Base-by-base conservation (phyloP, 2,329 filamentous ascomycete species). In the Stachybotrys chartarum region DNA sequence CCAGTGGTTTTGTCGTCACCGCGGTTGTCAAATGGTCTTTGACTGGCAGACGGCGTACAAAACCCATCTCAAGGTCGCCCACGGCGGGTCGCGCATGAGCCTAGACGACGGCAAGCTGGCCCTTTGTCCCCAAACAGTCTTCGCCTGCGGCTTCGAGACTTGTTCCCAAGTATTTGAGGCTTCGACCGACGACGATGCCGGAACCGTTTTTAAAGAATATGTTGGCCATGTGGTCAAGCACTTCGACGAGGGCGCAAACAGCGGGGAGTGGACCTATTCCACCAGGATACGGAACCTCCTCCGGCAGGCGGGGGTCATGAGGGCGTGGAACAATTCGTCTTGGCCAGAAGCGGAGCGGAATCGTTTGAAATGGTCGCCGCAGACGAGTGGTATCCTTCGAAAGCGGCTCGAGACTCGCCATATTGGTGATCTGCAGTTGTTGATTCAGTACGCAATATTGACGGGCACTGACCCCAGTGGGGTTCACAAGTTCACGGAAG, bases 31-130 rank as follows among this genome's bases (percentile, higher is more conserved):
- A 45, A 71, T 72, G 68, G 70, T 74, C 7, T 78, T 77, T 59
- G 76, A 78, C 63, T 78, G 74, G 72, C 72, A 75, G 59, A 74
- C 70, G 18, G 75, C 74, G 16, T 78, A 78, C 66, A 75, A 76
- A 59, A 71, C 70, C 5, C 76, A 78, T 58, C 64, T 78, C 49
- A 78, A 77, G 59, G 68, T 70, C 30, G 70, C 66, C 6, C 76
- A 78, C 54, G 70, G 72, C 50, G 73, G 73, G 30, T 72, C 71
- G 2, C 67, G 72, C 16, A 72, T 74, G 67, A 68, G 68, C 14
- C 66, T 75, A 24, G 72, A 73, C 54, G 71, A 75, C 42, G 72
- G 71, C 60, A 75, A 71, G 60, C 68, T 75, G 45, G 70, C 68
- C 30, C 63, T 78, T 6, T 78, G 75, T 56, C 72, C 72, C 1